Evolutionary conservation across 306 rosid species (phyloP), one percentile per base, ranked within the genome.

Genomic region (Urtica urens): DNA sequence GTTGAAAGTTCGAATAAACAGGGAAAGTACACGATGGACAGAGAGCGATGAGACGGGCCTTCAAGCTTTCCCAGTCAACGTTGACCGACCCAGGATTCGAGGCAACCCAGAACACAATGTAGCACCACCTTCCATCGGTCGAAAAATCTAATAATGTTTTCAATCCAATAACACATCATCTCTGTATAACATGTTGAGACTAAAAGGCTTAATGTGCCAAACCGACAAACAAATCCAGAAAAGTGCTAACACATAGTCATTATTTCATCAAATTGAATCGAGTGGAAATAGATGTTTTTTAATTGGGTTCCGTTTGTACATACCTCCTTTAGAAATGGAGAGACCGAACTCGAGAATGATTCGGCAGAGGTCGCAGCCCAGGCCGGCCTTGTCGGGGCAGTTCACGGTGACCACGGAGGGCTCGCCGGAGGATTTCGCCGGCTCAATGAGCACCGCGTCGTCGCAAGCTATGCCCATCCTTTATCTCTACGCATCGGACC

Each of bases 81-180:
- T 35, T 50, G 29, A 62, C 66, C 1, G 79, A 55, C 25, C 43
- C 44, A 17, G 75, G 79, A 39, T 49, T 59, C 6, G 81, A 74
- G 55, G 72, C 73, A 55, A 86, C 88, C 96, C 96, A 86, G 45
- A 53, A 62, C 10, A 86, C 77, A 33, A 81, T 57, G 64, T 71
- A 86, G 55, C 96, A 81, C 96, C 96, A 86, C 53, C 79, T 78
- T 67, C 88, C 93, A 60, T 86, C 96, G 25, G 87, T 86, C 25
- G 93, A 72, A 58, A 79, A 62, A 73, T 86, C 96, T 86, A 54
- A n/a, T n/a, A n/a, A n/a, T n/a, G n/a, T n/a, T n/a, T n/a, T n/a
- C n/a, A n/a, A n/a, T n/a, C 19, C 13, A 33, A 3, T 19, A 10
- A 20, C n/a, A n/a, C n/a, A n/a, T n/a, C n/a, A n/a, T n/a, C n/a